These are phyloP conservation scores for Oryza meridionalis DNA, from an alignment of 176 grass and related monocot genomes.

Conservation along the genomic window DNA sequence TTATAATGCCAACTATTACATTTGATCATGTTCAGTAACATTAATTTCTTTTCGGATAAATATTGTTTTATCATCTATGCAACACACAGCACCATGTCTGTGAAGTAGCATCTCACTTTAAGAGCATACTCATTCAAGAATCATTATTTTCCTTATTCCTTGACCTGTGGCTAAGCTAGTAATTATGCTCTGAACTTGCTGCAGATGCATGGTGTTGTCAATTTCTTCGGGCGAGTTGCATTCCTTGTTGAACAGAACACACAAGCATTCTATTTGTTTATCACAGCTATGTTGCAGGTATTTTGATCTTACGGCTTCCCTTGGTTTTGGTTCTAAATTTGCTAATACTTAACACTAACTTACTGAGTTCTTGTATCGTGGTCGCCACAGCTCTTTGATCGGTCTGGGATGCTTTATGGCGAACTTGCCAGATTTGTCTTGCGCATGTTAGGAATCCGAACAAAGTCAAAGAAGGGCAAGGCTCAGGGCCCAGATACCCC, in stretches of 20 bases:
- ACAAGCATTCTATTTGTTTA: constrained; percentile 90
- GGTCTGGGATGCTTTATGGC: constrained; percentile 81
- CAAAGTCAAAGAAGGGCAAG: constrained; percentile 58
- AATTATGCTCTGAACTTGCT: constrained; percentile 23
- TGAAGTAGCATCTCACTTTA: constrained; percentile 7
- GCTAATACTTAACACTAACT: not conserved
- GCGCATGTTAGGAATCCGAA: constrained; percentile 67
- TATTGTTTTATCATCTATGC: not conserved
- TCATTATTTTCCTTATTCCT: not conserved
- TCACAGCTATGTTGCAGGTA: constrained; percentile 83
- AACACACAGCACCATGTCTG: not conserved
- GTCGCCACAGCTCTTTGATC: constrained; percentile 70
- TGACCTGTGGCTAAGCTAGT: not conserved
- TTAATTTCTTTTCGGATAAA: not conserved
- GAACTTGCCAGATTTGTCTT: constrained; percentile 84
- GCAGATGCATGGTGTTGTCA: constrained; percentile 88
- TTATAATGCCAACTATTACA: constrained; percentile 1
- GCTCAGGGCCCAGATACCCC: constrained; percentile 42
- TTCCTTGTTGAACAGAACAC: constrained; percentile 86
- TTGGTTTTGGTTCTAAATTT: not conserved
- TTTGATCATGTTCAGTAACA: not conserved
- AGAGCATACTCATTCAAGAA: not conserved
- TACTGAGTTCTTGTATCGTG: constrained; percentile 17
- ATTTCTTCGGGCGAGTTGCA: constrained; percentile 89
- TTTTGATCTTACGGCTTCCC: not conserved